Conservation (phyloP, 2,329 filamentous ascomycete species). For the Davidsoniella australis region DNA sequence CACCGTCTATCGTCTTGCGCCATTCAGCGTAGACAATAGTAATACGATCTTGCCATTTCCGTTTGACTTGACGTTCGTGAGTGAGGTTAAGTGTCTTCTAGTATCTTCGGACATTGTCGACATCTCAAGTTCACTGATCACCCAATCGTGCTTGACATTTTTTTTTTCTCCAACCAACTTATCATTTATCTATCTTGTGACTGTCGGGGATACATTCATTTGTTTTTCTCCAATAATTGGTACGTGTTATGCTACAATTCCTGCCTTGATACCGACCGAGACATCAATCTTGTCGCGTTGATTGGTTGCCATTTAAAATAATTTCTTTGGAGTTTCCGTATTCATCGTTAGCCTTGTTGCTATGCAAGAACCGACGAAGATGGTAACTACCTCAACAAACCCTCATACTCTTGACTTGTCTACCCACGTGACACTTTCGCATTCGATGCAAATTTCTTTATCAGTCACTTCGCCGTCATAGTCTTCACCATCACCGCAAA, state of each 20-base stretch:
- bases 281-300: neutral
- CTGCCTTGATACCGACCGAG: too few relatives aligned
- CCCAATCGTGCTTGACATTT: neutral
- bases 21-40: constrained; percentile 12
- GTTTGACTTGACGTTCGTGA: constrained; percentile 13
- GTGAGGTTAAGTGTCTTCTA: constrained; percentile 8
- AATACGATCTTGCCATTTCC: constrained; percentile 12
- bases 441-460: neutral
- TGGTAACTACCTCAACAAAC: neutral
- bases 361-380: too few relatives aligned
- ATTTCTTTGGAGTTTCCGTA: constrained; percentile 17
- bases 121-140: neutral
- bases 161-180: neutral
- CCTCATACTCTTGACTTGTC: neutral
- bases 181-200: neutral
- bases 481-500: neutral
- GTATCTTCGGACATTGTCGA: neutral
- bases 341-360: neutral
- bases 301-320: constrained; percentile 13
- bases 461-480: too few relatives aligned
- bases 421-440: neutral
- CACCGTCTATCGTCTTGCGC: constrained; percentile 12
- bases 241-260: constrained; percentile 23
- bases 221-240: constrained; percentile 82
- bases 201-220: constrained; percentile 86